Percentiles rank a stretch among this genome's conserved stretches.
Conservation (phyloP, 1,139 yeast species). For the Entelexis paramagnoliae region DNA sequence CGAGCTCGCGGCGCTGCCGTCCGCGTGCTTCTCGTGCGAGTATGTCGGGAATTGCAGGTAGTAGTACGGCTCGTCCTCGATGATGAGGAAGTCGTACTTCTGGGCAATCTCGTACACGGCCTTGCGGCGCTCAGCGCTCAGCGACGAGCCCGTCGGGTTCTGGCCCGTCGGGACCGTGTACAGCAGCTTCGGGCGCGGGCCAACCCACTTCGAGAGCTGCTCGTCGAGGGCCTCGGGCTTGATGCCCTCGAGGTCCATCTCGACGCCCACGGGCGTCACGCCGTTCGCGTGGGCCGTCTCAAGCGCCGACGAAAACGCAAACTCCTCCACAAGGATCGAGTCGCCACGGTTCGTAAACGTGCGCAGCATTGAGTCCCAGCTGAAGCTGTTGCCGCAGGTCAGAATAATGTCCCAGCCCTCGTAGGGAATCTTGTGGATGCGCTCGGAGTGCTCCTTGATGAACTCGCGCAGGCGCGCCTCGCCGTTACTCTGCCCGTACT, state of each 20-base stretch:
- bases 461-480: constrained; percentile 57
- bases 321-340: constrained; percentile 65
- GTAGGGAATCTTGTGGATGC: constrained; percentile 53
- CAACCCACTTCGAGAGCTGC: constrained; percentile 58
- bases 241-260: constrained; percentile 71
- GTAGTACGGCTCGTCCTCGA: constrained; percentile 93
- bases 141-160: constrained; percentile 85
- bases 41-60: constrained; percentile 55
- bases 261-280: constrained; percentile 56
- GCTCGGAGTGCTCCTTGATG: constrained; percentile 64
- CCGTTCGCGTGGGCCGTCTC: constrained; percentile 75
- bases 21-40: constrained; percentile 31
- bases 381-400: constrained; percentile 76
- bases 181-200: constrained; percentile 64
- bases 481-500: constrained; percentile 81
- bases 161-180: constrained; percentile 90
- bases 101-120: constrained; percentile 61
- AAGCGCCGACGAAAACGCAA: constrained; percentile 70
- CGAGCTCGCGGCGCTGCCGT: constrained; percentile 10
- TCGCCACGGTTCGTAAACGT: constrained; percentile 74
- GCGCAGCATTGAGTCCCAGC: constrained; percentile 78
- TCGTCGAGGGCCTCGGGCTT: constrained; percentile 60
- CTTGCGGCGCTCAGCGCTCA: constrained; percentile 60
- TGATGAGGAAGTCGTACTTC: constrained; percentile 65
- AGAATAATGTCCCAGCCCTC: constrained; percentile 56